These are phyloP conservation scores for Paraphaeosphaeria minitans DNA, from an alignment of 2,329 filamentous ascomycete genomes.

Conservation along the genomic window DNA sequence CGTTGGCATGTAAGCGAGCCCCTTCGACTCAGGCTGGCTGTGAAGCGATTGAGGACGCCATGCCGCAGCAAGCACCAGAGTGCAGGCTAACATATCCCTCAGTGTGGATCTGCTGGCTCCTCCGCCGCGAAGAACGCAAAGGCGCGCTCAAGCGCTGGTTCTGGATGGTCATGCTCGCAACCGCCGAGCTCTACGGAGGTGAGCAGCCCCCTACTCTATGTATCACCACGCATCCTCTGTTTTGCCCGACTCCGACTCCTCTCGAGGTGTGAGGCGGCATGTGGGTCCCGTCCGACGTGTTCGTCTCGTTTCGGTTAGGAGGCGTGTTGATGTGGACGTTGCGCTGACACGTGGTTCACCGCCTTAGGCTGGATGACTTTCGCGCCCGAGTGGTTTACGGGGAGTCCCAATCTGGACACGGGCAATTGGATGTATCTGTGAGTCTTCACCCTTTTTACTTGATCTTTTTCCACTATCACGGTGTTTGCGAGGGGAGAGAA, in stretches of 20 bases:
- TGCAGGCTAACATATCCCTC: constrained; percentile 5
- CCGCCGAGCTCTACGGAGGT: constrained; percentile 68
- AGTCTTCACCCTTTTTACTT: constrained; percentile 28
- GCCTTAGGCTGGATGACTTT: constrained; percentile 66
- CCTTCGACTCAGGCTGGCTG: neutral
- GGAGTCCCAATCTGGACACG: constrained; percentile 61
- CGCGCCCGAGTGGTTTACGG: constrained; percentile 67
- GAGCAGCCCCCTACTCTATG: constrained; percentile 25
- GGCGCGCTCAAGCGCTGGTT: constrained; percentile 53
- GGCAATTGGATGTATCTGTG: constrained; percentile 64
- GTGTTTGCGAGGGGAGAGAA: no score
- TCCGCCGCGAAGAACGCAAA: constrained; percentile 49
- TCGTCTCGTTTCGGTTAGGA: constrained; percentile 16
- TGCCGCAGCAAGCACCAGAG: neutral
- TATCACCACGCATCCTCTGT: constrained; percentile 5
- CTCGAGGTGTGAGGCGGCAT: constrained; percentile 10
- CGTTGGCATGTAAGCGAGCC: constrained; percentile 52
- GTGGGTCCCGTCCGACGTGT: constrained; percentile 21
- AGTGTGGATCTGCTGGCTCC: constrained; percentile 60
- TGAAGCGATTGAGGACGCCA: neutral
- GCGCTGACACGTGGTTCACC: constrained; percentile 48
- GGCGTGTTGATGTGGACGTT: constrained; percentile 24
- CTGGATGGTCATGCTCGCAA: constrained; percentile 63
- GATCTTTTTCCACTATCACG: neutral
- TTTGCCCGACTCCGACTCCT: constrained; percentile 7